Percentiles rank a stretch among this genome's conserved stretches.
Evolutionary conservation across 257 asterid genomes (phyloP).

Genomic region (Scutellaria minor): DNA sequence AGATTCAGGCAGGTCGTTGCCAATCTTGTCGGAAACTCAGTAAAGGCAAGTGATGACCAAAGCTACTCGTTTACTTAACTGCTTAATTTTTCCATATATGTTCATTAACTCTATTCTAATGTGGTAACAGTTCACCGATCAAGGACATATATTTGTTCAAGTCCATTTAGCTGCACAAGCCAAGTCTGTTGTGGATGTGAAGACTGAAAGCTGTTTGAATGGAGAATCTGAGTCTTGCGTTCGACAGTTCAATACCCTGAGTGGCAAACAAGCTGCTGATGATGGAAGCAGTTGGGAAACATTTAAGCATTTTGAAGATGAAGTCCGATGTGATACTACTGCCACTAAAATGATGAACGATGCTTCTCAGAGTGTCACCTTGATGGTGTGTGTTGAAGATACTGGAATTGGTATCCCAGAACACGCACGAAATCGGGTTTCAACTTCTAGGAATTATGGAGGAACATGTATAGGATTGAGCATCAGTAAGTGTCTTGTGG

Average conservation of each 20-base stretch:
- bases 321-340: slow-evolving; percentile 33
- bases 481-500: slow-evolving; percentile 89
- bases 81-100: background rate
- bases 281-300: slow-evolving; percentile 73
- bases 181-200: slow-evolving; percentile 42
- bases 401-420: slow-evolving; percentile 89
- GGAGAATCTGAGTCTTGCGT: slow-evolving; percentile 55
- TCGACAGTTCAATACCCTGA: slow-evolving; percentile 58
- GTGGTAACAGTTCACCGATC: slow-evolving; percentile 73
- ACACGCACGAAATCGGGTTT: slow-evolving; percentile 73
- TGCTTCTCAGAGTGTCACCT: slow-evolving; percentile 45
- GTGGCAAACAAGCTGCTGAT: slow-evolving; percentile 91
- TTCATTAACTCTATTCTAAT: background rate
- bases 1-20: slow-evolving; percentile 93
- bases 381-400: slow-evolving; percentile 84
- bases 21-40: slow-evolving; percentile 94
- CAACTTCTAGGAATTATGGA: slow-evolving; percentile 88
- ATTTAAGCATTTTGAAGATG: slow-evolving; percentile 59
- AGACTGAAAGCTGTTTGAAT: slow-evolving; percentile 41
- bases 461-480: slow-evolving; percentile 97
- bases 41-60: slow-evolving; percentile 65
- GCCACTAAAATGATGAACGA: slow-evolving; percentile 30
- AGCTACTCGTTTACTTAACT: slow-evolving; percentile 9
- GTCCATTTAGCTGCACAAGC: slow-evolving; percentile 76
- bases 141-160: slow-evolving; percentile 89